Evolutionary conservation across 2,329 filamentous ascomycete species (phyloP).

Genomic region (Calonectria montana): DNA sequence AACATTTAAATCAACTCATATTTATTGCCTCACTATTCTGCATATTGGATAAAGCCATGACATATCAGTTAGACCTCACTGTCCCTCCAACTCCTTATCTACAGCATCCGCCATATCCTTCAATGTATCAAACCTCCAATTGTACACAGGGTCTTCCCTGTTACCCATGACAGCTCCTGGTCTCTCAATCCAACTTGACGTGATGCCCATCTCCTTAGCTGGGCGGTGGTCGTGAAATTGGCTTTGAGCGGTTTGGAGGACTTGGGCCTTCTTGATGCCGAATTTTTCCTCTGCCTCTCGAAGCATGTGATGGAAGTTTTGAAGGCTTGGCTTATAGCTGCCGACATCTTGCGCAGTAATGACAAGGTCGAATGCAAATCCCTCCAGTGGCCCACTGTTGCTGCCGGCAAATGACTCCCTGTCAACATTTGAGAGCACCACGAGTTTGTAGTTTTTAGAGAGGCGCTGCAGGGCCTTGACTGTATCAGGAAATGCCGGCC

Average conservation of each 20-base stretch:
- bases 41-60: too few relatives aligned
- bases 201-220: conserved; percentile 68
- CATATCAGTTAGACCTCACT: not conserved
- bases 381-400: conserved; percentile 58
- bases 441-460: conserved; percentile 64
- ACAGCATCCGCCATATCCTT: conserved; percentile 67
- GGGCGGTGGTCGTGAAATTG: conserved; percentile 78
- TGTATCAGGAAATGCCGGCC: conserved; percentile 71
- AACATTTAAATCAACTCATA: not conserved
- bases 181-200: conserved; percentile 71
- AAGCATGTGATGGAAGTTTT: conserved; percentile 76
- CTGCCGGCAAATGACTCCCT: conserved; percentile 59
- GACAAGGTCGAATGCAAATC: conserved; percentile 67
- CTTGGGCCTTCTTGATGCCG: conserved; percentile 63
- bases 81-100: conserved; percentile 31
- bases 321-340: conserved; percentile 74
- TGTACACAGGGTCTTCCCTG: conserved; percentile 57
- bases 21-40: not conserved
- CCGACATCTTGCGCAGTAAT: conserved; percentile 79
- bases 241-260: conserved; percentile 77
- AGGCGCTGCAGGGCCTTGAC: conserved; percentile 64
- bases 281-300: conserved; percentile 64
- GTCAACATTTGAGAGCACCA: conserved; percentile 69
- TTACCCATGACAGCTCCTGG: conserved; percentile 52
- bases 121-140: conserved; percentile 69